Base-by-base conservation (phyloP, 345 rosid genomes). In the Populus davidiana region DNA sequence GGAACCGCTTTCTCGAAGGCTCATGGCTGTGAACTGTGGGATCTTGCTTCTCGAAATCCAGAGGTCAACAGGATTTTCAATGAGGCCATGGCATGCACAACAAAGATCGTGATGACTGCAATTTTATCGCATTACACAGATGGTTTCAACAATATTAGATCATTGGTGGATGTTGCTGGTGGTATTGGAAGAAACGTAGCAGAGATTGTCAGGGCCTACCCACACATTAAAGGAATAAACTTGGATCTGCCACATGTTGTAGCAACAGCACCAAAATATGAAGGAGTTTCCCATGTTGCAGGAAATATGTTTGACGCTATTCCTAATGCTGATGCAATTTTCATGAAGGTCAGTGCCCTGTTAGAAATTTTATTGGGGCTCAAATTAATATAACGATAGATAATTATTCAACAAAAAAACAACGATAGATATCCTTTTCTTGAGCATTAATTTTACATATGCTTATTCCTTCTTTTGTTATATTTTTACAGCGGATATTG, bases 161-260 rank as follows among this genome's bases (percentile, higher is more conserved):
- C 84, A 0, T 41, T 86, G 80, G 81, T 84, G 10, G 85, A 86
- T 33, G 87, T 84, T 0, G 87, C 86, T 23, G 89, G 85, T 49
- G 87, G 89, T 8, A 80, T 38, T 0, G 87, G 86, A 16, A 70
- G 33, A 1, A 2, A 66, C 21, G 8, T 82, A 8, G 72, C 74
- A 1, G 85, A 84, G 73, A 72, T 86, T 29, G 80, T 79, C 4
- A 80, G 77, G 72, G 61, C 74, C 0, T 39, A 82, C 72, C 86
- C 87, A 1, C 83, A 81, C 71, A 77, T 86, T 47, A 76, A 78
- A 77, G 82, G 80, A 1, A 31, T 79, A 1, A 85, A 87, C 73
- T 87, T 87, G 25, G 90, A 87, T 83, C 38, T 85, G 77, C 84
- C 82, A 0, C 90, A 85, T 41, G 88, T 85, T 0, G 69, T 87